Base-by-base conservation (phyloP, 2,329 filamentous ascomycete genomes). In the Grosmannia clavigera region DNA sequence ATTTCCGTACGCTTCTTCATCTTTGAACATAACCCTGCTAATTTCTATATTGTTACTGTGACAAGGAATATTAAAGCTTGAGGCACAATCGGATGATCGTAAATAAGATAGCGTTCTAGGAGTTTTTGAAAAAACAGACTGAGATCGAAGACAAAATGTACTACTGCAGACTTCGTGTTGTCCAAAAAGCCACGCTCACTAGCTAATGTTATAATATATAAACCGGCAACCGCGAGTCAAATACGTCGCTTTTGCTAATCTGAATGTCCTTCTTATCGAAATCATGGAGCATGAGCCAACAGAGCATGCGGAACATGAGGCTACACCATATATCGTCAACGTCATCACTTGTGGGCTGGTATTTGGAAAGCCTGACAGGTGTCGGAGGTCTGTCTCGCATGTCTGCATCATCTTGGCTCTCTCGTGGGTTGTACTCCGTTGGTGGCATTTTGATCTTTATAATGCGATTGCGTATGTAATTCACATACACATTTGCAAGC, bases 281-380 rank as follows among this genome's bases (percentile, higher is more conserved):
- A 64, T 83, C 78, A 65, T 83, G 80, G 62, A 83, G 69, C 70
- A 80, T 74, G 59, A 82, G 68, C 81, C 80, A 82, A 66, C 79
- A 82, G 31, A 83, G 71, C 80, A 82, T 83, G 29, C 80, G 71
- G 63, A 83, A 80, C 3, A 81, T 72, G n/a, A 83, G 69, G 9
- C 76, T 77, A 63, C 77, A 78, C 80, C 80, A 82, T 22, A 81
- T 75, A 9, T 76, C 73, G 25, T 67, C 67, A 2, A 70, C 67
- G 33, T 64, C 61, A 29, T 7, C 53, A 29, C 11, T 22, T 50
- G 43, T 48, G 35, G 10, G 58, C 33, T 27, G 4, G 14, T 48
- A 29, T n/a, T 22, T 25, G 3, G 11, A 9, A 19, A 6, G 9
- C 19, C 19, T 11, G 3, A 14, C 12, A 22, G 29, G 14, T 3